phyloP scores from a whole-genome alignment of 805 yeast species.

The Metschnikowia cubensis region DNA sequence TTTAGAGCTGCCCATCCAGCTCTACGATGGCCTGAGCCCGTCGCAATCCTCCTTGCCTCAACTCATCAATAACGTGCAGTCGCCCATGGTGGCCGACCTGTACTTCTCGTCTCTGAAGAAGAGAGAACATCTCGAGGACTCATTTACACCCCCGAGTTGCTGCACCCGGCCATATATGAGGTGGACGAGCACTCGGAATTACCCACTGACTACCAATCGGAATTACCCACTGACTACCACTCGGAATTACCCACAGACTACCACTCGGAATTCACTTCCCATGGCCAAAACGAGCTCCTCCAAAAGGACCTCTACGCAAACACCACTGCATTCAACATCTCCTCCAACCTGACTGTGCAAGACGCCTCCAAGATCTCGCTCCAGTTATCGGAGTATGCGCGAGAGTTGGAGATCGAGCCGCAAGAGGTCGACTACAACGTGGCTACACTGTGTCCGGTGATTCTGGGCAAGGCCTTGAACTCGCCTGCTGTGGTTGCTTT shows the following conservation, averaged over 20 bases:
- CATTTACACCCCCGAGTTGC: constrained; percentile 2
- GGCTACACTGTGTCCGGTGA: constrained; percentile 6
- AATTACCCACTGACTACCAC: too few species aligned
- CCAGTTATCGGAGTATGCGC: constrained; percentile 14
- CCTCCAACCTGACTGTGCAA: constrained; percentile 9
- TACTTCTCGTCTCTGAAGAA: constrained; percentile 12
- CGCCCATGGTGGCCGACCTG: constrained; percentile 17
- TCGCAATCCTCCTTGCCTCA: constrained; percentile 14
- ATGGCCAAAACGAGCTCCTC: not conserved
- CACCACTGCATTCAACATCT: constrained; percentile 16
- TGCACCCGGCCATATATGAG: constrained; percentile 6
- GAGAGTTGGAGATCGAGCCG: constrained; percentile 16
- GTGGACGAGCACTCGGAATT: constrained; percentile 1
- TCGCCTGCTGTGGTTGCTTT: constrained; percentile 12
- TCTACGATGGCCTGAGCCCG: constrained; percentile 7
- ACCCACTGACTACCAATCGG: too few species aligned
- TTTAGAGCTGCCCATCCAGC: constrained; percentile 14
- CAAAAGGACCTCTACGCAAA: constrained; percentile 10
- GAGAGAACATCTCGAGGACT: not conserved
- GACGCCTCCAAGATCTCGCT: constrained; percentile 12
- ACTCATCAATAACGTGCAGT: constrained; percentile 7
- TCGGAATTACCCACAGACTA: not conserved
- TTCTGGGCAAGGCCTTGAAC: constrained; percentile 13
- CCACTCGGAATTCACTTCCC: not conserved
- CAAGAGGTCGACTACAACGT: constrained; percentile 11